A percentile compares a stretch with the other conserved stretches of the same genome.
phyloP scores from a whole-genome alignment of 108 stramenopile species.

The Discostella pseudostelligera region DNA sequence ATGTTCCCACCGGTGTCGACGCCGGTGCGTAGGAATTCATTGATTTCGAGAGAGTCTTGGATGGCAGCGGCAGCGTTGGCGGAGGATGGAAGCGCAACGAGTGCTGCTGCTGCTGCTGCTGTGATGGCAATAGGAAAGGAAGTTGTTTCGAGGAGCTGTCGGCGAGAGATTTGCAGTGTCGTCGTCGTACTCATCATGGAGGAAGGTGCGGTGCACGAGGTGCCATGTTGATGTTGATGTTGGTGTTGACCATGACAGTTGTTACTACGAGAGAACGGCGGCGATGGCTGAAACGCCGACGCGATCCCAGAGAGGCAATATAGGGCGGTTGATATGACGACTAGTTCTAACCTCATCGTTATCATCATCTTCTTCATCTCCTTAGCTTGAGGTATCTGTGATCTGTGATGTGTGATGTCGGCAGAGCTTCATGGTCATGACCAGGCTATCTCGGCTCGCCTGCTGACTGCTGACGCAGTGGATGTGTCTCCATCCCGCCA shows the following conservation, averaged over 20 bases:
- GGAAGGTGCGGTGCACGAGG: too few relatives aligned
- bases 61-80: slow-evolving; percentile 53
- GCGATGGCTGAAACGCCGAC: slow-evolving; percentile 1
- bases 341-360: neutral
- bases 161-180: neutral
- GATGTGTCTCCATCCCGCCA: too few relatives aligned
- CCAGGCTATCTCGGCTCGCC: too few relatives aligned
- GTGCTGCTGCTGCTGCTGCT: neutral
- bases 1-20: slow-evolving; percentile 59
- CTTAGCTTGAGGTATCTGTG: too few relatives aligned
- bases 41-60: slow-evolving; percentile 59
- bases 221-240: too few relatives aligned
- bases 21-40: slow-evolving; percentile 67
- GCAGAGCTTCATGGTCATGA: too few relatives aligned
- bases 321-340: neutral
- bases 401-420: too few relatives aligned
- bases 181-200: neutral
- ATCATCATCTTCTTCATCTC: too few relatives aligned
- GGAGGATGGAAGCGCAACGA: neutral
- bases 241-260: too few relatives aligned
- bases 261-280: too few relatives aligned
- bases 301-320: neutral
- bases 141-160: neutral
- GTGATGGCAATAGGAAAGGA: neutral
- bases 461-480: too few relatives aligned